Evolutionary conservation across 805 yeast species (phyloP), one percentile per base, ranked within the genome.

Genomic region (Hanseniaspora lindneri): DNA sequence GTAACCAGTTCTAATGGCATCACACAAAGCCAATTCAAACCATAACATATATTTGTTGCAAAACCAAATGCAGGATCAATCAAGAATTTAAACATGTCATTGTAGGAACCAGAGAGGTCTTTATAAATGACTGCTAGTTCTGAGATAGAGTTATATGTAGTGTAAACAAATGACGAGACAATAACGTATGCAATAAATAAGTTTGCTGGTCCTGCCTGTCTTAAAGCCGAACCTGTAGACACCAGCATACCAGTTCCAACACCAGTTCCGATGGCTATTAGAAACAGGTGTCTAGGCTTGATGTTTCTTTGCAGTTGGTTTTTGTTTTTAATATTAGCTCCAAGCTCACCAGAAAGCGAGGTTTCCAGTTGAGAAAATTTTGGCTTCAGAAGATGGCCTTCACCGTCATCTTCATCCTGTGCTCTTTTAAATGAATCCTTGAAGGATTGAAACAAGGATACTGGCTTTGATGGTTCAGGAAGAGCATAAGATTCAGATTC

Each of bases 211-310:
- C 87, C 87, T 53, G 81, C 80, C 13, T 66, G 62, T 28, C 64
- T 59, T 54, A 82, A 68, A 2, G 82, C 73, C 16, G 67, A 63
- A 34, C 85, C 86, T 13, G 77, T 68, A 55, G 87, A 86, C 43
- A 82, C 78, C 54, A 82, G 75, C 49, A 81, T 63, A 60, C 89
- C 88, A 2, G 86, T 79, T 54, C 89, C 89, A 44, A 80, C 76
- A 55, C 81, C 76, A 29, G 85, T 87, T 50, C 92, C 51, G 9
- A 47, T 34, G 23, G 44, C 28, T 10, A 47, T 35, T 30, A 41
- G 19, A n/a, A 47, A 47, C 19, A 47, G 21, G 27, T 41, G 46
- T 47, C 51, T 47, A 16, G 41, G 46, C 14, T 41, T 47, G 37
- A 47, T 40, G 34, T 40, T 41, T 40, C 41, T 34, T 28, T 47